Conservation (phyloP, 2,329 filamentous ascomycete genomes). For the Cryphonectria parasitica region DNA sequence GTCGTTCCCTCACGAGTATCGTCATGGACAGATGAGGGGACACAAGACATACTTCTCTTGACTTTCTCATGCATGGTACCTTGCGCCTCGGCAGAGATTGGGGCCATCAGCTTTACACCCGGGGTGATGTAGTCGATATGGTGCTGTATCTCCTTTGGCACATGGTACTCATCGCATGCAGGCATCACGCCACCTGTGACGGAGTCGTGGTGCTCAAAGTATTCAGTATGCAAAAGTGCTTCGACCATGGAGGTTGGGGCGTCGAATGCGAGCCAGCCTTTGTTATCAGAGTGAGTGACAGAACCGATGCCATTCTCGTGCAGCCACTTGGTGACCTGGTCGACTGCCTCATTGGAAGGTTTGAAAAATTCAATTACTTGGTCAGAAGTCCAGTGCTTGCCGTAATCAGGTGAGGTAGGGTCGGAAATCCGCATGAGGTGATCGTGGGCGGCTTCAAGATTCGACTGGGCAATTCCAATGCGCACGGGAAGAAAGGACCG, state of each 20-base stretch:
- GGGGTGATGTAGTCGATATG: constrained; percentile 31
- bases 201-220: constrained; percentile 34
- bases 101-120: constrained; percentile 30
- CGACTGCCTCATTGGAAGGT: constrained; percentile 37
- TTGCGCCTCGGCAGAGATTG: constrained; percentile 19
- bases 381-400: constrained; percentile 42
- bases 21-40: too few relatives aligned
- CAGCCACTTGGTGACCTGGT: constrained; percentile 34
- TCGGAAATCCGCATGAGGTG: constrained; percentile 37
- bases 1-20: background rate
- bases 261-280: constrained; percentile 36
- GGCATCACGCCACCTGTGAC: constrained; percentile 33
- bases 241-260: constrained; percentile 34
- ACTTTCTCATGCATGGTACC: constrained; percentile 1
- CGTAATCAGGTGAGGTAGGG: constrained; percentile 39
- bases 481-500: constrained; percentile 34
- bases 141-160: constrained; percentile 25
- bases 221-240: constrained; percentile 34
- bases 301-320: constrained; percentile 20
- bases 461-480: constrained; percentile 36
- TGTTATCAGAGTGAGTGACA: constrained; percentile 30
- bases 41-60: constrained; percentile 13
- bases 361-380: constrained; percentile 43
- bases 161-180: constrained; percentile 29
- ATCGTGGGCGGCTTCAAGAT: constrained; percentile 34